Evolutionary conservation across 768 basidiomycete genomes (phyloP), one percentile per base, ranked within the genome.

Genomic region (Crepidotus variabilis): DNA sequence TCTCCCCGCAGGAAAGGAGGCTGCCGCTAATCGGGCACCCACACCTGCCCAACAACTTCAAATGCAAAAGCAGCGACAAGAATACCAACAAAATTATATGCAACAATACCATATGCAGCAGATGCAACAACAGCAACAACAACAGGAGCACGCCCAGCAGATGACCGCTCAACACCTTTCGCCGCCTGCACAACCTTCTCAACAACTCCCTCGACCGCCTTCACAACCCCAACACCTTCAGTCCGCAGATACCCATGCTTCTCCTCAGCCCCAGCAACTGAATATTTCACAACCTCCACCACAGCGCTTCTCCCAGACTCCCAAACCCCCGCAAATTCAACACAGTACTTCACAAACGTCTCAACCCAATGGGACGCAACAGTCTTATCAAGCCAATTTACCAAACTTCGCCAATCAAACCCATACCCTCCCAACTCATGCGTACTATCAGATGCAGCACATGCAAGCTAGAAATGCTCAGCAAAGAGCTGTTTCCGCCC

Each of bases 1-100:
- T 32, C 61, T 72, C 14, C 74, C 75, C 54, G 70, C 72, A 0
- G 66, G 70, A 3, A 70, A 67, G 36, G 72, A 75, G 55, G 70
- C 72, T 7, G 66, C 71, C 6, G 62, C 63, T 3, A 72, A 72
- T 57, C 69, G 72, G 33, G 64, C 70, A 1, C 61, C 73, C 6
- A 76, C 76, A 10, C 72, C 75, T 32, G 68, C 70, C 9, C 74
- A 72, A 57, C 62, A 57, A 18, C 56, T 24, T 13, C 62, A 61
- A 9, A 61, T 55, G 45, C 67, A 64, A 20, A 66, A 63, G 45
- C 60, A 57, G 18, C 61, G 56, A 3, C 65, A 60, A 56, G 61
- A 55, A 2, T 50, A 51, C 9, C 67, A 66, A 43, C 43, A 51
- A 8, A 61, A 60, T 9, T 63, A 65, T 22, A 47, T 57, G 36